A percentile compares a stretch with the other conserved stretches of the same genome.
These are phyloP conservation scores for Arxiozyma heterogenica DNA, from an alignment of 1,139 yeast species.

Conservation along the genomic window DNA sequence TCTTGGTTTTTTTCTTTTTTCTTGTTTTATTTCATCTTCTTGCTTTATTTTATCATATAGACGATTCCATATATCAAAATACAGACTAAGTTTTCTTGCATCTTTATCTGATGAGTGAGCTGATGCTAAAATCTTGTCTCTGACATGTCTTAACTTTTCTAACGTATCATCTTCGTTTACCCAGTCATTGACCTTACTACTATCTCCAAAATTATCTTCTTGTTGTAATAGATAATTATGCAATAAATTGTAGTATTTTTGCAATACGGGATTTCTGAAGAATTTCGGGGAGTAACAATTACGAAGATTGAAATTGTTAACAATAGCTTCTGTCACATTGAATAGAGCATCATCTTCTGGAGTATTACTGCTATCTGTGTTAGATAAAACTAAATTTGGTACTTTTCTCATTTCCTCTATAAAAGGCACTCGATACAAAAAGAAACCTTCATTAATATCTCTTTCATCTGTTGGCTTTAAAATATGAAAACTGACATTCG, in stretches of 20 bases:
- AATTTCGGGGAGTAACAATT: conserved; percentile 49
- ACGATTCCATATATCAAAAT: conserved; percentile 23
- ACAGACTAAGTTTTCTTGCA: conserved; percentile 17
- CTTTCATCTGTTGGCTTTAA: conserved; percentile 43
- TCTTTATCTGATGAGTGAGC: conserved; percentile 13
- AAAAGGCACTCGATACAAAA: conserved; percentile 53
- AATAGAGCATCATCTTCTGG: conserved; percentile 29
- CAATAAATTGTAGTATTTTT: conserved; percentile 55
- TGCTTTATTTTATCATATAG: conserved; percentile 15
- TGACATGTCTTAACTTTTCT: conserved; percentile 22
- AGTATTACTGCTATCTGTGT: conserved; percentile 14
- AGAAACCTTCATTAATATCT: conserved; percentile 44
- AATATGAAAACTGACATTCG: conserved; percentile 53
- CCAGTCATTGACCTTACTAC: conserved; percentile 8
- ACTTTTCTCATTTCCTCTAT: conserved; percentile 51
- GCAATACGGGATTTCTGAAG: conserved; percentile 58
- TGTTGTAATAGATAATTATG: conserved; percentile 62
- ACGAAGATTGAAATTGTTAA: conserved; percentile 36
- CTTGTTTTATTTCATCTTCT: not conserved
- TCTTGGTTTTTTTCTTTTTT: not conserved
- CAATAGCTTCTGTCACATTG: conserved; percentile 34
- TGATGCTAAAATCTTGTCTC: conserved; percentile 20
- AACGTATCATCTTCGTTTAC: conserved; percentile 32
- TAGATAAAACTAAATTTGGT: conserved; percentile 29
- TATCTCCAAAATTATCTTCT: conserved; percentile 34